phyloP scores from a whole-genome alignment of 2,329 filamentous ascomycete genomes.

The Neofusicoccum laricinum region DNA sequence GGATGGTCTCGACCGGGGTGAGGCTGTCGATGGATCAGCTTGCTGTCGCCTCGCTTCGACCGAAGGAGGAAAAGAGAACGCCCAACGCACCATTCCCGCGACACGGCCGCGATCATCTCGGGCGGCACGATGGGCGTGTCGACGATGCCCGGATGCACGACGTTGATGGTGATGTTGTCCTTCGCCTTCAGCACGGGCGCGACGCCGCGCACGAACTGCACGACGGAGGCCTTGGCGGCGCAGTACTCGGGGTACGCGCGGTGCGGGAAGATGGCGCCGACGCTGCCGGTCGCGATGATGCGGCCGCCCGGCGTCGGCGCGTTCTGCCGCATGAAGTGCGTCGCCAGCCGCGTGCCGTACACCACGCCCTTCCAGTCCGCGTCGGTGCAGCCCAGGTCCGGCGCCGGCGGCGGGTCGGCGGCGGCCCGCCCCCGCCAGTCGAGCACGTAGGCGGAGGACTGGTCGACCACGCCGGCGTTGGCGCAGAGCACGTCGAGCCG shows the following conservation, averaged over 20 bases:
- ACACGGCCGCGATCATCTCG: conserved; percentile 21
- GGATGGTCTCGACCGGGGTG: conserved; percentile 43
- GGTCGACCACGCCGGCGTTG: conserved; percentile 52
- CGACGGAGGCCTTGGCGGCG: conserved; percentile 49
- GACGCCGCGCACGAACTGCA: conserved; percentile 28
- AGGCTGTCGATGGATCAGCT: neutral
- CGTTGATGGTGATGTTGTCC: conserved; percentile 50
- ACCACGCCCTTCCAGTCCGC: conserved; percentile 52
- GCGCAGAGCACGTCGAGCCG: conserved; percentile 49
- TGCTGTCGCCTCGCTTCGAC: neutral
- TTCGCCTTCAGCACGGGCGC: conserved; percentile 31
- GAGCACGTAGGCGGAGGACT: conserved; percentile 44
- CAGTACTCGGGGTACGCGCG: conserved; percentile 48
- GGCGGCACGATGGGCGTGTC: conserved; percentile 33
- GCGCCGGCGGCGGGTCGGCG: conserved; percentile 42
- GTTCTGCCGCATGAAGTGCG: conserved; percentile 55
- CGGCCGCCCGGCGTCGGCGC: conserved; percentile 39
- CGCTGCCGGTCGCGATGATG: conserved; percentile 46
- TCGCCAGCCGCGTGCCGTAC: conserved; percentile 49
- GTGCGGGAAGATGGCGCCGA: conserved; percentile 45
- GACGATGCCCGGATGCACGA: conserved; percentile 48
- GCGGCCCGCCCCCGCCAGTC: conserved; percentile 25
- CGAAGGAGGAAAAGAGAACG: too few species aligned
- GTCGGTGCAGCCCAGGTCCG: conserved; percentile 47
- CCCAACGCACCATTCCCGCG: neutral